A percentile compares a stretch with the other conserved stretches of the same genome.
Evolutionary conservation across 768 basidiomycete species (phyloP).

Genomic region (Mycena floridula): DNA sequence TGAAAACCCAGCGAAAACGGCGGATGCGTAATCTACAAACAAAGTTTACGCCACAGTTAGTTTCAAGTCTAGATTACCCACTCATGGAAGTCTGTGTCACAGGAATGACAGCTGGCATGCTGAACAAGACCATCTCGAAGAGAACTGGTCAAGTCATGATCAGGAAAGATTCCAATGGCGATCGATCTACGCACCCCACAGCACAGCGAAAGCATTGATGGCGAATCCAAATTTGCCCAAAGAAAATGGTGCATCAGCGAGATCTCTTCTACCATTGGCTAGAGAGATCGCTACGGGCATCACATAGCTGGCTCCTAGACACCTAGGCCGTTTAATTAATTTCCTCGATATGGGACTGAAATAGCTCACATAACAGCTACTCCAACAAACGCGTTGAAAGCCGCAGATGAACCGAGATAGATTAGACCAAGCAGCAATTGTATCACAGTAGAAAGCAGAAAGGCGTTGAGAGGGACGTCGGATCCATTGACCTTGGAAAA

Average conservation of each 20-base stretch:
- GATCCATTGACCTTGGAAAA: slow-evolving; percentile 42
- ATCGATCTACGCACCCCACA: too few species aligned
- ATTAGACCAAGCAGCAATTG: slow-evolving; percentile 58
- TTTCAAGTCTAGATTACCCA: slow-evolving; percentile 13
- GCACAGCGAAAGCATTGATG: slow-evolving; percentile 45
- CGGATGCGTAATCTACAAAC: slow-evolving; percentile 55
- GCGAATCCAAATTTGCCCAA: slow-evolving; percentile 38
- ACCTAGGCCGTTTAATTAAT: too few species aligned
- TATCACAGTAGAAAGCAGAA: slow-evolving; percentile 50
- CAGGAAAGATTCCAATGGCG: too few species aligned
- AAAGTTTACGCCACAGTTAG: neutral
- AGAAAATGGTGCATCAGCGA: slow-evolving; percentile 44
- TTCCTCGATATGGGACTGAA: too few species aligned
- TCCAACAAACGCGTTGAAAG: slow-evolving; percentile 65
- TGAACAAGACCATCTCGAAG: slow-evolving; percentile 61
- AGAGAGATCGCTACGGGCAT: slow-evolving; percentile 56
- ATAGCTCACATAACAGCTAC: slow-evolving; percentile 65
- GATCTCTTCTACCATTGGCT: slow-evolving; percentile 32
- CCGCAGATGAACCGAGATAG: slow-evolving; percentile 54
- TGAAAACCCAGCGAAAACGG: slow-evolving; percentile 60
- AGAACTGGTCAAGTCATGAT: too few species aligned
- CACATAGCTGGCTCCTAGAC: slow-evolving; percentile 56
- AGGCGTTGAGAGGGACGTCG: slow-evolving; percentile 54
- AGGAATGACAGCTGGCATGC: slow-evolving; percentile 60
- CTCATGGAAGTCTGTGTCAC: slow-evolving; percentile 47